A percentile compares a stretch with the other conserved stretches of the same genome.
These are phyloP conservation scores for Geotrichum reessii DNA, from an alignment of 1,139 yeast genomes.

Conservation along the genomic window DNA sequence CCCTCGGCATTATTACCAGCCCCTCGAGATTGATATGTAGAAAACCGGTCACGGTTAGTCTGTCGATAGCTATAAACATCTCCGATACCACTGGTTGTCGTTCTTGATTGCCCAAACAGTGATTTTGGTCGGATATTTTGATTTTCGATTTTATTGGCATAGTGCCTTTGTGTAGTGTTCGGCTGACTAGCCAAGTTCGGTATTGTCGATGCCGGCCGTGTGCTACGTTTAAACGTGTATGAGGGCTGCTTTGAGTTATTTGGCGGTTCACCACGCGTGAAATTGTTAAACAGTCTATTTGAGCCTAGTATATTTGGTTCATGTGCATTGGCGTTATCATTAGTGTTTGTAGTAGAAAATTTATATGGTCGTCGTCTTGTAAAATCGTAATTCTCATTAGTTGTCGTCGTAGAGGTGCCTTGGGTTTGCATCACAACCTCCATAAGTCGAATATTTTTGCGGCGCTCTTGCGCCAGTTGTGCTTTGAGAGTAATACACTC, in stretches of 20 bases:
- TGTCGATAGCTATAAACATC: not conserved
- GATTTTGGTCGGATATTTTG: not conserved
- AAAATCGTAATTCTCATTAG: not conserved
- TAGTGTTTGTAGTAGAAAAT: not conserved
- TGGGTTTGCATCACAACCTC: slow-evolving; percentile 1
- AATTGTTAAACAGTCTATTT: not conserved
- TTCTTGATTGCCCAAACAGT: not conserved
- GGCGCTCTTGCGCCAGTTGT: slow-evolving; percentile 10
- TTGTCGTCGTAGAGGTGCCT: not conserved
- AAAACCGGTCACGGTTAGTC: not conserved
- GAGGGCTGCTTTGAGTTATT: not conserved
- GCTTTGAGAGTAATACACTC: slow-evolving; percentile 3
- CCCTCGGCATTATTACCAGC: not conserved
- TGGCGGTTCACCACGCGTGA: not conserved
- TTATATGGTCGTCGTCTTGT: not conserved
- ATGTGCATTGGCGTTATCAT: not conserved
- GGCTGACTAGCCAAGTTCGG: not conserved
- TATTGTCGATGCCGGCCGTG: not conserved
- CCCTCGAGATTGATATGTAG: not conserved
- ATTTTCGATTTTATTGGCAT: not conserved
- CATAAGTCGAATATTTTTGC: slow-evolving; percentile 14
- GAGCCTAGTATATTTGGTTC: not conserved
- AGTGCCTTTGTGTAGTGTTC: not conserved
- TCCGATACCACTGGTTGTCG: not conserved
- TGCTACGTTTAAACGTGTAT: not conserved